Conservation (phyloP, 129 eudicot genomes). For the Flaveria robusta region DNA sequence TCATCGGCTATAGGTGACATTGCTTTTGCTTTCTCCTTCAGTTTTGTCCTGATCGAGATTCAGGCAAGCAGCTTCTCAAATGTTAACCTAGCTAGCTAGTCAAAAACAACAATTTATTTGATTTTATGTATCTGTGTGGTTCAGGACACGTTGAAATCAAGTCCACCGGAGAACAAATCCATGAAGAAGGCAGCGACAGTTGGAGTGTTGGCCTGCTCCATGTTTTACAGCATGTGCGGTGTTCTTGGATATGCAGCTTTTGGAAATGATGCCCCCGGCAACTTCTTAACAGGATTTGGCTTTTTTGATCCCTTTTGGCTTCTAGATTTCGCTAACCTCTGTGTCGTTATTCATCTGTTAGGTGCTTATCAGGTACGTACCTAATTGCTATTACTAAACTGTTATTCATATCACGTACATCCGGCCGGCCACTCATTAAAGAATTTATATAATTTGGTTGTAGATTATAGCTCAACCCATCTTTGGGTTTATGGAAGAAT, state of each 20-base stretch:
- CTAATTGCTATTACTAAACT: neutral
- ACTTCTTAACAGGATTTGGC: slow-evolving; percentile 80
- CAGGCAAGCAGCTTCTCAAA: no score
- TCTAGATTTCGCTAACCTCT: slow-evolving; percentile 56
- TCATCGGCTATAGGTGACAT: slow-evolving; percentile 66
- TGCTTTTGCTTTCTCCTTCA: slow-evolving; percentile 69
- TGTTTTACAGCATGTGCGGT: slow-evolving; percentile 63
- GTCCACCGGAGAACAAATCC: slow-evolving; percentile 63
- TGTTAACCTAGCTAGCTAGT: no score
- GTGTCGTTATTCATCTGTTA: slow-evolving; percentile 68
- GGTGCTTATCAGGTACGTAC: slow-evolving; percentile 81
- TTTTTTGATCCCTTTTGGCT: slow-evolving; percentile 83
- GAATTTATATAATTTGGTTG: slow-evolving; percentile 49
- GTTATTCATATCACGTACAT: no score
- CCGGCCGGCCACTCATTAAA: no score
- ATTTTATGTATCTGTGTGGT: no score
- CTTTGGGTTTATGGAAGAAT: slow-evolving; percentile 50
- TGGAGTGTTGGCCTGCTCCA: slow-evolving; percentile 48
- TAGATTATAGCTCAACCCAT: slow-evolving; percentile 50
- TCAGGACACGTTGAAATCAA: slow-evolving; percentile 65
- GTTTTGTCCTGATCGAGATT: slow-evolving; percentile 66
- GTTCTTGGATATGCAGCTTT: slow-evolving; percentile 70
- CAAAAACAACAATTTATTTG: no score
- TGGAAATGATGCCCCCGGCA: slow-evolving; percentile 78
- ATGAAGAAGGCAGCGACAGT: slow-evolving; percentile 59